A percentile compares a stretch with the other conserved stretches of the same genome.
Conservation (phyloP, 225 moss, liverwort and hornwort genomes). For the Marchantia polymorpha region DNA sequence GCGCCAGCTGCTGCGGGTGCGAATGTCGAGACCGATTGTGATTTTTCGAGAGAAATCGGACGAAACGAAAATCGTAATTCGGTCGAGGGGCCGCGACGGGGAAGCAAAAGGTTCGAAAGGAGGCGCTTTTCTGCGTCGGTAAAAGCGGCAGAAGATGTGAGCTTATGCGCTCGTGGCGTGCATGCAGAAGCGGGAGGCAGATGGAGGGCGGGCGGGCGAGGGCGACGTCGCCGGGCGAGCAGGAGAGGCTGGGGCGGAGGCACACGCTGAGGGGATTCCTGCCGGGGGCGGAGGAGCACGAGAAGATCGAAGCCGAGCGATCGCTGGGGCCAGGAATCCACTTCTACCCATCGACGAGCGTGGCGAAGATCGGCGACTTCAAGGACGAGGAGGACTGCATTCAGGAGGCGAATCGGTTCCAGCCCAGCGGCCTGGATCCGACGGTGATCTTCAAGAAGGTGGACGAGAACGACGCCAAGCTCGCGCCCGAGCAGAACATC, state of each 20-base stretch:
- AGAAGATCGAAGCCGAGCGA: slow-evolving; percentile 4
- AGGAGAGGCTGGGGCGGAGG: neutral
- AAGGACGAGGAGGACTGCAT: slow-evolving; percentile 16
- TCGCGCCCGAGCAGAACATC: slow-evolving; percentile 60
- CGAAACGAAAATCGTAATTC: too few species aligned
- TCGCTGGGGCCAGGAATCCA: slow-evolving; percentile 4
- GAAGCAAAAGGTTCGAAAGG: too few species aligned
- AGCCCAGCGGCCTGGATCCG: slow-evolving; percentile 13
- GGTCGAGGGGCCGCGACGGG: too few species aligned
- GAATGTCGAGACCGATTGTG: too few species aligned
- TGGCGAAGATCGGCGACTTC: slow-evolving; percentile 20
- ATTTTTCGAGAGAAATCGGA: too few species aligned
- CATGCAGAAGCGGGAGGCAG: neutral
- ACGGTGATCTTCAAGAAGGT: slow-evolving; percentile 23
- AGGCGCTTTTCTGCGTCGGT: too few species aligned
- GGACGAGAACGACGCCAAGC: neutral
- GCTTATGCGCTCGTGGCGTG: neutral
- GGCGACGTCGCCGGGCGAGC: neutral
- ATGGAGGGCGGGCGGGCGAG: neutral
- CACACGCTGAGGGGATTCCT: slow-evolving; percentile 1
- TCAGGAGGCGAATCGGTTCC: neutral
- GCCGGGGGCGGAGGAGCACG: slow-evolving; percentile 5
- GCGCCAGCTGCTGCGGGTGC: too few species aligned
- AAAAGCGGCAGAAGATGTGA: neutral
- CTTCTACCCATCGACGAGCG: slow-evolving; percentile 21